A percentile compares a stretch with the other conserved stretches of the same genome.
Conservation (phyloP, 2,329 filamentous ascomycete species). For the Teratosphaeria pseudoeucalypti region DNA sequence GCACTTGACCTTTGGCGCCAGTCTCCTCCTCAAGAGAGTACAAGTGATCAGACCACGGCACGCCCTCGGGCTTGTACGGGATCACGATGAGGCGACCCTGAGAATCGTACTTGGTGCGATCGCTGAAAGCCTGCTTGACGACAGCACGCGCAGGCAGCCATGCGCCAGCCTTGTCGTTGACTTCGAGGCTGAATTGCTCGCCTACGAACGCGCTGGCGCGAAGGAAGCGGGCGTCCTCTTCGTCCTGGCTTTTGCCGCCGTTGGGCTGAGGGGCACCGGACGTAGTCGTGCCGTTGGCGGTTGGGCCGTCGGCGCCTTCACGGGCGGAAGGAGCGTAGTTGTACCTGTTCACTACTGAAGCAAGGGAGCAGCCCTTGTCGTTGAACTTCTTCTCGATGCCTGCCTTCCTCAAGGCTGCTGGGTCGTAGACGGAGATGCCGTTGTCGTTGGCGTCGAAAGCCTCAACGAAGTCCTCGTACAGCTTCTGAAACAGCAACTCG, state of each 20-base stretch:
- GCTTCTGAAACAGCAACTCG: constrained; percentile 67
- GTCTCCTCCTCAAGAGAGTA: constrained; percentile 68
- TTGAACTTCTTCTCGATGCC: constrained; percentile 74
- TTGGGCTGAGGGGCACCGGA: constrained; percentile 9
- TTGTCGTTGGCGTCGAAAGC: constrained; percentile 97
- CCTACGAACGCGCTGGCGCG: constrained; percentile 74
- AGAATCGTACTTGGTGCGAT: constrained; percentile 56
- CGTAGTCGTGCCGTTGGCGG: constrained; percentile 11
- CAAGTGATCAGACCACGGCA: constrained; percentile 94
- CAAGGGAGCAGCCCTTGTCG: constrained; percentile 71
- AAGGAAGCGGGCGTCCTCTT: constrained; percentile 72
- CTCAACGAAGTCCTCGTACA: constrained; percentile 91
- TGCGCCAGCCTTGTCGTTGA: constrained; percentile 61
- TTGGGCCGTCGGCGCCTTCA: constrained; percentile 10
- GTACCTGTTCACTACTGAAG: constrained; percentile 75
- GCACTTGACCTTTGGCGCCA: constrained; percentile 43
- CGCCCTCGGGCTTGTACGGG: constrained; percentile 44
- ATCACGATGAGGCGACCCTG: constrained; percentile 75
- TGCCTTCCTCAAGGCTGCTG: constrained; percentile 55
- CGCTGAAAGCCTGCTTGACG: constrained; percentile 65
- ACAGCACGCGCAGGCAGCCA: constrained; percentile 83
- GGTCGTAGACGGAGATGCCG: constrained; percentile 75
- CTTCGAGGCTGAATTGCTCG: constrained; percentile 71
- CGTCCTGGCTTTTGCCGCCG: constrained; percentile 44
- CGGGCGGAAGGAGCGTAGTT: constrained; percentile 49